Evolutionary conservation across 257 asterid species (phyloP), one percentile per base, ranked within the genome.

Genomic region (Thymus mandschuricus): DNA sequence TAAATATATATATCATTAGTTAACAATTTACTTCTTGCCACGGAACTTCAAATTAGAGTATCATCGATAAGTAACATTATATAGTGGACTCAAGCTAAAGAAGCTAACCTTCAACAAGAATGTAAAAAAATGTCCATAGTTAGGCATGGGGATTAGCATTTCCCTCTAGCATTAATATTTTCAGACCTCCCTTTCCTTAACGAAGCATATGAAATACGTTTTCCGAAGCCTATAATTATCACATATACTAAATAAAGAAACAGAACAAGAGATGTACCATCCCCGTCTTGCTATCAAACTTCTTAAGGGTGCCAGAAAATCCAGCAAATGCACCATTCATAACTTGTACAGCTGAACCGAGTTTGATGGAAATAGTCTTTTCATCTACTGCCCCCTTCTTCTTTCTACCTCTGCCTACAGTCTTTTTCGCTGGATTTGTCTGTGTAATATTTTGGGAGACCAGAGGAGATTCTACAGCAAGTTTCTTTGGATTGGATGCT

Each of bases 281-380:
- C 66, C 89, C 86, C 1, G 79, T 75, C 64, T 88, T 83, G 55
- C 41, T 69, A 76, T 89, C 87, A 55, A 88, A 73, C 82, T 88
- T 89, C 86, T 83, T 88, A 66, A 95, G 91, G 57, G 84, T 87
- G 88, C 96, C 98, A n/a, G 97, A 86, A 82, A 85, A 89, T 76
- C 99, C 98, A 21, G 92, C 91, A 72, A 95, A 95, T 51, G 95
- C 71, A 41, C 99, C 99, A 8, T 97, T 83, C 50, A 72, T 58
- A 71, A 92, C 96, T 84, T 77, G 88, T 58, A 95, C 86, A 6
- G 84, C 69, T 52, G 92, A 84, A 52, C 97, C 99, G 5, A 79
- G 88, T 60, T 68, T 70, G 30, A 89, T 77, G 71, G 81, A 66
- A 3, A 78, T 72, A 33, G 75, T 57, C 5, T 67, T 72, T 62